Conservation (phyloP, 2,329 filamentous ascomycete genomes). For the Lasiodiplodia citricola region DNA sequence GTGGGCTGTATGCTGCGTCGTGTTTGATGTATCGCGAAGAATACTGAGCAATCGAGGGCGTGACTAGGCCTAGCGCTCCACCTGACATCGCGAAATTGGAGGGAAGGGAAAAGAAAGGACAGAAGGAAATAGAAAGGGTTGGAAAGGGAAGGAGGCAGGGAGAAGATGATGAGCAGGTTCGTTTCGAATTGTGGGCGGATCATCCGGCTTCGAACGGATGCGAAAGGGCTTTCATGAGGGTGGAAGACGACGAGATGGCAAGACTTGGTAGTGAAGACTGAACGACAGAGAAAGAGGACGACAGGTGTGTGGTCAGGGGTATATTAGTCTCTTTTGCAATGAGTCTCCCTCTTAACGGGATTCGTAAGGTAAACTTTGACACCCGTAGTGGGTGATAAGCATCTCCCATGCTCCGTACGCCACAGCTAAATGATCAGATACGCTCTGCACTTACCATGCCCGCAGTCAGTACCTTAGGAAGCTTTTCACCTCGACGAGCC, state of each 20-base stretch:
- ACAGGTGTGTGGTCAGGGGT: not conserved
- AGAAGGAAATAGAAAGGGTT: conserved; percentile 13
- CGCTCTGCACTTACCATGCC: conserved; percentile 8
- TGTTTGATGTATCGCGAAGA: conserved; percentile 49
- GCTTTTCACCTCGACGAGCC: conserved; percentile 11
- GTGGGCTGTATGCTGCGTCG: not conserved
- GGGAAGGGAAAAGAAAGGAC: not conserved
- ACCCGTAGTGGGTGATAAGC: not conserved
- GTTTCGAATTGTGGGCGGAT: not conserved
- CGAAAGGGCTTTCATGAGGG: not conserved
- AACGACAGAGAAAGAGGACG: not conserved
- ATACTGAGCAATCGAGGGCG: conserved; percentile 61
- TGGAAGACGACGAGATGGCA: no score
- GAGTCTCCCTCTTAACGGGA: not conserved
- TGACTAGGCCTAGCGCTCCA: conserved; percentile 58
- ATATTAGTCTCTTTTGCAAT: conserved; percentile 8
- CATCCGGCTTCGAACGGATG: not conserved
- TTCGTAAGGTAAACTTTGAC: not conserved
- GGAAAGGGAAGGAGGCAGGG: conserved; percentile 2
- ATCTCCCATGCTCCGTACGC: not conserved
- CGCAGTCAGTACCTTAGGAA: not conserved
- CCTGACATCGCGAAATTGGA: conserved; percentile 52
- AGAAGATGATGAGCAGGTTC: not conserved
- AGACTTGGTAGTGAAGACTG: not conserved
- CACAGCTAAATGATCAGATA: not conserved